phyloP scores from a whole-genome alignment of 2,329 filamentous ascomycete species.

The Penicillium glabrum region DNA sequence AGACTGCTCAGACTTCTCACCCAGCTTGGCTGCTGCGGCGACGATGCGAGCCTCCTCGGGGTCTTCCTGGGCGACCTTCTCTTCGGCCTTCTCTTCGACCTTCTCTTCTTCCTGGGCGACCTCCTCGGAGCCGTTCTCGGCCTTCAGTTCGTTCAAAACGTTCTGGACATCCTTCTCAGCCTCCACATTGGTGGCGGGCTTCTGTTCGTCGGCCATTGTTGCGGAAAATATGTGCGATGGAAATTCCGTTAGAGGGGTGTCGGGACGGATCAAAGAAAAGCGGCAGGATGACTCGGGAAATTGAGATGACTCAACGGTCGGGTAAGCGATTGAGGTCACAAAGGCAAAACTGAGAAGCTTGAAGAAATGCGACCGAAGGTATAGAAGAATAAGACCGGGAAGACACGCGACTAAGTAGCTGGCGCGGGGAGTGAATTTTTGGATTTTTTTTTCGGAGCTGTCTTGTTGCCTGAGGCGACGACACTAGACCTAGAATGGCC shows the following conservation, averaged over 20 bases:
- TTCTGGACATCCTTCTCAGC: conserved; percentile 49
- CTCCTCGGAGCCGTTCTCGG: conserved; percentile 23
- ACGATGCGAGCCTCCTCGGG: conserved; percentile 40
- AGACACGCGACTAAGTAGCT: conserved; percentile 8
- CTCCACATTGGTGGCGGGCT: conserved; percentile 17
- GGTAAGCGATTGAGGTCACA: background rate
- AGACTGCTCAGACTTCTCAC: conserved; percentile 38
- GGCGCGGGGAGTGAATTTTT: conserved; percentile 25
- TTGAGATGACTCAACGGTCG: conserved; percentile 4
- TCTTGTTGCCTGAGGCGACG: conserved; percentile 17
- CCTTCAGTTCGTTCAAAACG: conserved; percentile 47
- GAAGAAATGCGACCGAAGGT: background rate
- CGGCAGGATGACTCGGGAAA: background rate
- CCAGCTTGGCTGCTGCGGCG: conserved; percentile 37
- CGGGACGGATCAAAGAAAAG: background rate
- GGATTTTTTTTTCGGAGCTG: conserved; percentile 17
- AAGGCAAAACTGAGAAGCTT: background rate
- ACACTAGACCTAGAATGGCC: conserved; percentile 3
- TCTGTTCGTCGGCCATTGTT: conserved; percentile 8
- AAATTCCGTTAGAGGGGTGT: background rate
- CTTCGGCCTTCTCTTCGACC: conserved; percentile 22
- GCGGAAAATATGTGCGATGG: background rate
- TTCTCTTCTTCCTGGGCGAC: conserved; percentile 32
- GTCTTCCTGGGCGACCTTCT: conserved; percentile 26
- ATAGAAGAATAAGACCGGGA: background rate